Evolutionary conservation across 2,329 filamentous ascomycete genomes (phyloP), one percentile per base, ranked within the genome.

Genomic region (Claviceps quebecensis): DNA sequence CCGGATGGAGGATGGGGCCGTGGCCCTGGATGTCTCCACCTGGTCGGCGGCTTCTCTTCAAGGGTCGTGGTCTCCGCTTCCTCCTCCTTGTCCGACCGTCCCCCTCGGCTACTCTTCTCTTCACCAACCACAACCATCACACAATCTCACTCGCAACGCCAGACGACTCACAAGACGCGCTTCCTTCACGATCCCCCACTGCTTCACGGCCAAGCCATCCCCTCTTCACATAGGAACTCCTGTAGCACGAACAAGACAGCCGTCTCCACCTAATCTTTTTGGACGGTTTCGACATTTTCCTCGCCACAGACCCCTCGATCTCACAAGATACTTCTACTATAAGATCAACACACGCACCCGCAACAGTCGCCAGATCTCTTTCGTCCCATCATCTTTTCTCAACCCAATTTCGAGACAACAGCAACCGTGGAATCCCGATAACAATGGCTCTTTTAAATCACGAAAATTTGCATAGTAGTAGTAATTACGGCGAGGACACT

Each of bases 401-500:
- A 48, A 4, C 40, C 50, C 39, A 16, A 50, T 48, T 55, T 55
- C 55, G 49, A 53, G 54, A 57, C 48, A 43, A 58, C 48, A 60
- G 51, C 48, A 55, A 55, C 54, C 57, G 56, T 58, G 52, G 55
- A 60, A 59, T 52, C 55, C 55, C 56, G 55, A 57, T 48, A 63
- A 54, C 59, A 71, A 81, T 81, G 78, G 74, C 77, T 74, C 73
- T 77, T 76, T 86, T 87, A 80, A 86, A 81, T 76, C 75, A 77
- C 69, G 76, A 78, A 69, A 79, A 72, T 72, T 76, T 73, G 73
- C 80, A 73, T 75, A 77, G 76, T 76, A 81, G 77, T 79, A 86
- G 77, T 83, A 85, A 81, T 86, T 86, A 82, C 78, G 78, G 80
- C 77, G 80, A 80, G 75, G 76, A 71, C 72, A 72, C 73, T 70